Percentiles rank a stretch among this genome's conserved stretches.
These are phyloP conservation scores for Neurospora pannonica DNA, from an alignment of 495 filamentous ascomycete genomes.

Conservation along the genomic window DNA sequence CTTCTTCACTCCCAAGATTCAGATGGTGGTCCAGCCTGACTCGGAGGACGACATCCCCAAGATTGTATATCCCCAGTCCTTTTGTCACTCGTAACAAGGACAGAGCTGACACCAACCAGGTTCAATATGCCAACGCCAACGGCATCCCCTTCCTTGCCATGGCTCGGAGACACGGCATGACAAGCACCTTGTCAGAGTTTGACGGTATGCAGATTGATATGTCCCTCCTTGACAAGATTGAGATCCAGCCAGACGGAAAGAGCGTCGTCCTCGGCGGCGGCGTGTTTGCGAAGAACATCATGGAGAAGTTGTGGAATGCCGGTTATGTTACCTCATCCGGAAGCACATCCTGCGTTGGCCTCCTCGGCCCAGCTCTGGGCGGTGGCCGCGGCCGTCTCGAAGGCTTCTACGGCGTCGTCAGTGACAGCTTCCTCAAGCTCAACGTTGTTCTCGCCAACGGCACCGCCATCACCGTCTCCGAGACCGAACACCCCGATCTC, in stretches of 20 bases:
- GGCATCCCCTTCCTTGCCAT: constrained; percentile 42
- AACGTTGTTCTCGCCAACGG: constrained; percentile 52
- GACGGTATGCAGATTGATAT: constrained; percentile 42
- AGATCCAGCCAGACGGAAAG: constrained; percentile 31
- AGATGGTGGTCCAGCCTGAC: constrained; percentile 38
- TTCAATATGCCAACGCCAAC: constrained; percentile 35
- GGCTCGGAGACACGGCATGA: constrained; percentile 38
- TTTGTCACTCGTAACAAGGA: background rate
- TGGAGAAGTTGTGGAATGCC: constrained; percentile 24
- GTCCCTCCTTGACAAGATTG: constrained; percentile 30
- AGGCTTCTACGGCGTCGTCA: constrained; percentile 50
- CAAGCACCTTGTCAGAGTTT: constrained; percentile 34
- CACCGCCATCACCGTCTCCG: constrained; percentile 25
- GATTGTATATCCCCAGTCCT: constrained; percentile 27
- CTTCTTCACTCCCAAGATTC: constrained; percentile 30
- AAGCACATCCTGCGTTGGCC: constrained; percentile 39
- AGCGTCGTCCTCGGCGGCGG: constrained; percentile 46
- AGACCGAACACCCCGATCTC: constrained; percentile 34
- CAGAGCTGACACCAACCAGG: constrained; percentile 18
- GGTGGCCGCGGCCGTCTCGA: constrained; percentile 54
- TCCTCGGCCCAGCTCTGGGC: constrained; percentile 48
- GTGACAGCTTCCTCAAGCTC: constrained; percentile 45
- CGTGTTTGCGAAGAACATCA: constrained; percentile 24
- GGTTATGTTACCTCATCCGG: constrained; percentile 35
- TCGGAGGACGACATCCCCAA: constrained; percentile 43